Percentiles rank a stretch among this genome's conserved stretches.
Evolutionary conservation across 176 grass and related monocot genomes (phyloP).

Genomic region (Poa pratensis): DNA sequence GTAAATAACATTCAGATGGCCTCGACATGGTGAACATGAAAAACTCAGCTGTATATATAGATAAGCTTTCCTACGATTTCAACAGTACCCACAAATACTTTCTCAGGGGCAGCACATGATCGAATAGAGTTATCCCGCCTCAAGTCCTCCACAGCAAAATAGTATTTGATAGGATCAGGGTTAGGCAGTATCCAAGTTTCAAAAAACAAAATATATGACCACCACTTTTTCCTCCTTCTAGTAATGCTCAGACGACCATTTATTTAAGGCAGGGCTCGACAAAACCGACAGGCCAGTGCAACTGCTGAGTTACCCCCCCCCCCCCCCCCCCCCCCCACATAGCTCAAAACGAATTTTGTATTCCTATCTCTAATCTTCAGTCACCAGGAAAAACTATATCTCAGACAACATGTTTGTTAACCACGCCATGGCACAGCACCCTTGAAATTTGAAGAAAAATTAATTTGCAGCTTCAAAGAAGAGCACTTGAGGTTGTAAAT

Average conservation of each 20-base stretch:
- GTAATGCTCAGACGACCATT: slow-evolving; percentile 37
- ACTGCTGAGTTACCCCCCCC: slow-evolving; percentile 40
- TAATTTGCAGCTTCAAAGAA: slow-evolving; percentile 91
- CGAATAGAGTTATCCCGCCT: slow-evolving; percentile 27
- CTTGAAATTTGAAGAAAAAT: slow-evolving; percentile 37
- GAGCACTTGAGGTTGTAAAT: slow-evolving; percentile 98
- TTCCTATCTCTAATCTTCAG: slow-evolving; percentile 46
- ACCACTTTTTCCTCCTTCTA: slow-evolving; percentile 21
- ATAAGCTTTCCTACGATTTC: slow-evolving; percentile 5
- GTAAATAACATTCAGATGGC: not conserved
- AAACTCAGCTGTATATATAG: slow-evolving; percentile 46
- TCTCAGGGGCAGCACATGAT: slow-evolving; percentile 27
- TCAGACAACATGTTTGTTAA: slow-evolving; percentile 33
- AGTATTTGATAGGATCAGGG: slow-evolving; percentile 46
- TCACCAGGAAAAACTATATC: slow-evolving; percentile 49
- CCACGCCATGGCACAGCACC: slow-evolving; percentile 20
- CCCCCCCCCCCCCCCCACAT: not conserved
- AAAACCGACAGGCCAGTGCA: slow-evolving; percentile 29
- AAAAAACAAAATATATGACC: slow-evolving; percentile 23
- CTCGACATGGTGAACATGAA: slow-evolving; percentile 14
- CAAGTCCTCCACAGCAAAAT: slow-evolving; percentile 22
- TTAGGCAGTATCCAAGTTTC: slow-evolving; percentile 33
- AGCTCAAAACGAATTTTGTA: slow-evolving; percentile 44
- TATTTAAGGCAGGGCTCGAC: slow-evolving; percentile 31
- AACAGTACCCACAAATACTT: not conserved